Conservation (phyloP, 2,329 filamentous ascomycete species). For the Ophiostoma quercus region DNA sequence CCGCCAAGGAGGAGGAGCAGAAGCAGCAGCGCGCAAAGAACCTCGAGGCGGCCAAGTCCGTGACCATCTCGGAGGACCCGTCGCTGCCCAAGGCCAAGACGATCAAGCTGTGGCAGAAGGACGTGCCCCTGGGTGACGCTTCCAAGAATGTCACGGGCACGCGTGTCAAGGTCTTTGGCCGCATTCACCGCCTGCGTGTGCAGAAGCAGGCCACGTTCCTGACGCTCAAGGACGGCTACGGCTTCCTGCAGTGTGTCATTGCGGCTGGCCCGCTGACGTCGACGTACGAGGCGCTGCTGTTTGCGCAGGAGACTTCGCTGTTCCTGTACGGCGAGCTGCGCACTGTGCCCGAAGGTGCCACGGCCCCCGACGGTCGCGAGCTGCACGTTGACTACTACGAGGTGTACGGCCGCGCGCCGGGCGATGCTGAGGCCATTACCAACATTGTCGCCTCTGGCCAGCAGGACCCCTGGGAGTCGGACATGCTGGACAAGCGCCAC, state of each 20-base stretch:
- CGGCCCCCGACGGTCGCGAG: constrained; percentile 79
- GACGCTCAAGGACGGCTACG: constrained; percentile 79
- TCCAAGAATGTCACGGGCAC: constrained; percentile 58
- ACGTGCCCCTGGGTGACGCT: constrained; percentile 40
- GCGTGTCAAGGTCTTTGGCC: constrained; percentile 72
- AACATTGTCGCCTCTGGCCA: constrained; percentile 60
- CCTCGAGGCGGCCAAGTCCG: constrained; percentile 77
- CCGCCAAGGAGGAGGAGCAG: constrained; percentile 66
- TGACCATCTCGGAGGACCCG: constrained; percentile 65
- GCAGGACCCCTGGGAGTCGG: constrained; percentile 52
- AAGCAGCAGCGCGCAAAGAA: constrained; percentile 62
- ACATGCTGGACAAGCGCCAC: constrained; percentile 64
- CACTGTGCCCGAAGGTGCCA: constrained; percentile 69
- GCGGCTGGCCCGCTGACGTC: constrained; percentile 71
- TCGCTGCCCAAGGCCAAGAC: constrained; percentile 67
- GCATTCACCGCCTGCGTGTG: constrained; percentile 72
- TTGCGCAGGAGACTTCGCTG: constrained; percentile 83
- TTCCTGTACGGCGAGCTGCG: constrained; percentile 78
- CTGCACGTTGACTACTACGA: constrained; percentile 86
- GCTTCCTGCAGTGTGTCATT: constrained; percentile 78
- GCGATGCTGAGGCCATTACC: constrained; percentile 86
- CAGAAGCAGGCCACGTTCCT: constrained; percentile 86
- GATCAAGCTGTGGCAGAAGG: constrained; percentile 57
- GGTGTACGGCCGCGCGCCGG: constrained; percentile 63
- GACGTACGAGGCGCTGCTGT: constrained; percentile 83